A percentile compares a stretch with the other conserved stretches of the same genome.
Conservation (phyloP, 2,329 filamentous ascomycete species). For the Aureobasidium leucospermi region DNA sequence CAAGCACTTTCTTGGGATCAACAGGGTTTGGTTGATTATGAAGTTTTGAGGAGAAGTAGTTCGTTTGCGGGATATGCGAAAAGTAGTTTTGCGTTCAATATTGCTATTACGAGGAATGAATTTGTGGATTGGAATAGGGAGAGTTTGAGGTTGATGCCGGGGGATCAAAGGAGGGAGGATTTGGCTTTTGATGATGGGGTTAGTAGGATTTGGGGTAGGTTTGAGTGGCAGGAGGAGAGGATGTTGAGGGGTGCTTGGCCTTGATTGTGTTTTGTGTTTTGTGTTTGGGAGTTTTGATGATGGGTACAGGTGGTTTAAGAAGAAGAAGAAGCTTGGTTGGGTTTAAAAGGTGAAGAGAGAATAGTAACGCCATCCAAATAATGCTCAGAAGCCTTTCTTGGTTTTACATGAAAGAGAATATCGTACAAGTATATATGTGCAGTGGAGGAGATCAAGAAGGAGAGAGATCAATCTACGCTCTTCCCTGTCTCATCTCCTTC, state of each 20-base stretch:
- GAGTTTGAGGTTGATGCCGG: conserved; percentile 19
- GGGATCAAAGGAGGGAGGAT: conserved; percentile 19
- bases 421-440: not conserved
- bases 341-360: not conserved
- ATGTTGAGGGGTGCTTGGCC: conserved; percentile 17
- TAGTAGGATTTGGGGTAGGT: conserved; percentile 20
- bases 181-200: conserved; percentile 18
- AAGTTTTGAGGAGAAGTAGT: conserved; percentile 40
- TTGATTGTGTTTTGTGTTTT: not conserved
- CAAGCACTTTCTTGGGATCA: conserved; percentile 41
- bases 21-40: conserved; percentile 45
- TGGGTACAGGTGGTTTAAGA: not conserved
- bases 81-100: conserved; percentile 42
- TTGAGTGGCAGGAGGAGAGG: conserved; percentile 18
- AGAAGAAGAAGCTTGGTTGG: no score
- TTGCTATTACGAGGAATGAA: conserved; percentile 37
- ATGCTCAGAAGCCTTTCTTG: not conserved
- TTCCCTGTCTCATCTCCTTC: conserved; percentile 16
- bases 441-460: not conserved
- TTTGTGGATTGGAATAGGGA: conserved; percentile 19
- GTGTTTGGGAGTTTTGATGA: not conserved
- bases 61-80: conserved; percentile 39
- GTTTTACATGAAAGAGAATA: not conserved
- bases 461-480: not conserved
- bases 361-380: not conserved